Evolutionary conservation across 2,329 filamentous ascomycete genomes (phyloP).

Genomic region (Botrytis byssoidea): DNA sequence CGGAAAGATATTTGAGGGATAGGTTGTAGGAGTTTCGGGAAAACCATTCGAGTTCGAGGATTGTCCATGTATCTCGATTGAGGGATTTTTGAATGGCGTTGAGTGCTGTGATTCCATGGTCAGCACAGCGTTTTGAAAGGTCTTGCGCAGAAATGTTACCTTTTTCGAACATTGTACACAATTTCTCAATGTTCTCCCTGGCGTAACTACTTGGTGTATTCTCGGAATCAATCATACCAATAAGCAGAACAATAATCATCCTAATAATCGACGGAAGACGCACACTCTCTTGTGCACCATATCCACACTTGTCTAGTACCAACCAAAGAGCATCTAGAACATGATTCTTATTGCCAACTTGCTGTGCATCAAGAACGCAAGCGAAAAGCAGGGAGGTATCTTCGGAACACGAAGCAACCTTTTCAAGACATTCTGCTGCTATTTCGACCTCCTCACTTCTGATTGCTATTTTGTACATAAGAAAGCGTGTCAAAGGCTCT

Average conservation of each 20-base stretch:
- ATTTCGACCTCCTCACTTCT: conserved; percentile 54
- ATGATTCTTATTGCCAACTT: conserved; percentile 59
- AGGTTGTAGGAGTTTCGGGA: conserved; percentile 79
- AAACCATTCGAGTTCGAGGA: conserved; percentile 78
- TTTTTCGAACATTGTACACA: conserved; percentile 56
- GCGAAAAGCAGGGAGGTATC: conserved; percentile 70
- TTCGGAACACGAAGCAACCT: conserved; percentile 52
- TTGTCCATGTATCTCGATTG: conserved; percentile 50
- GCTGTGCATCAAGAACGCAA: conserved; percentile 75
- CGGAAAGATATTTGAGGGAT: conserved; percentile 59
- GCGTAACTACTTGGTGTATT: not conserved
- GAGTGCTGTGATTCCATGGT: conserved; percentile 30
- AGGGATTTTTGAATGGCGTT: conserved; percentile 44
- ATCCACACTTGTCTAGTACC: conserved; percentile 56
- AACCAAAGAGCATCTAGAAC: conserved; percentile 58
- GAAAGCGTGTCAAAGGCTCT: conserved; percentile 66
- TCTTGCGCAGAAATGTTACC: conserved; percentile 38
- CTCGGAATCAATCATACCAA: conserved; percentile 43
- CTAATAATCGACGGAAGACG: conserved; percentile 64
- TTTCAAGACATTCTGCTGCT: conserved; percentile 63
- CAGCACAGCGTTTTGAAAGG: not conserved
- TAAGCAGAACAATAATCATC: conserved; percentile 54
- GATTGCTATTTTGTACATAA: conserved; percentile 73
- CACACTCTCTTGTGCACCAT: conserved; percentile 47
- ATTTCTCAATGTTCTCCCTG: conserved; percentile 43